Base-by-base conservation (phyloP, 1,284 basidiomycete genomes). In the Exsudoporus floridanus region DNA sequence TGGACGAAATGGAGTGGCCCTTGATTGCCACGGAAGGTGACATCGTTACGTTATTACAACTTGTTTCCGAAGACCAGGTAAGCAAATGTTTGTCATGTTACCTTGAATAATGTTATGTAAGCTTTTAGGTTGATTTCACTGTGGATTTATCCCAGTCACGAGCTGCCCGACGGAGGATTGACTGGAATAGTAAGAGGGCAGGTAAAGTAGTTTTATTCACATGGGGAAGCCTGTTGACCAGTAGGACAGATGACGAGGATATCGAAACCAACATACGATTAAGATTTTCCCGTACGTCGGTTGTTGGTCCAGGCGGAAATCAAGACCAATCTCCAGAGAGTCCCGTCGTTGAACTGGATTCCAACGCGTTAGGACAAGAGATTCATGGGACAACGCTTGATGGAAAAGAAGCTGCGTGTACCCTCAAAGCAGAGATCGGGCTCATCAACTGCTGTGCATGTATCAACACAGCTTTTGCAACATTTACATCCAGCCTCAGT, bases 171-270 rank as follows among this genome's bases (percentile, higher is more conserved):
- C 61, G 72, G 13, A 70, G 66, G 13, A 71, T 91, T 28, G 86
- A 91, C 63, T 88, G 87, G 83, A 88, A 92, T 59, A 92, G 90
- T 70, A 90, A 90, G 75, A 90, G 87, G 76, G 86, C 88, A 59
- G 87, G 90, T 85, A 51, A 57, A 75, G 70, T 34, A 19, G 34
- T 40, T 46, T 50, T 21, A 40, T 28, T 47, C 33, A 14, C 46
- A 42, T 42, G 33, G 40, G 28, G 46, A 48, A 6, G 14, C 27
- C 27, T 37, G 25, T 40, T 51, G n/a, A 52, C 42, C 45, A 47
- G 47, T 16, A 40, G 34, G 37, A n/a, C 55, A 92, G 90, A 89
- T 61, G 89, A 92, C 61, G 85, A 90, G 66, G 80, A 91, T 57
- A 84, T 91, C 49, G 89, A 92, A 68, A 85, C 83, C 1, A 66